Evolutionary conservation across 2,329 filamentous ascomycete species (phyloP), one percentile per base, ranked within the genome.

Genomic region (Alternaria gaisen): DNA sequence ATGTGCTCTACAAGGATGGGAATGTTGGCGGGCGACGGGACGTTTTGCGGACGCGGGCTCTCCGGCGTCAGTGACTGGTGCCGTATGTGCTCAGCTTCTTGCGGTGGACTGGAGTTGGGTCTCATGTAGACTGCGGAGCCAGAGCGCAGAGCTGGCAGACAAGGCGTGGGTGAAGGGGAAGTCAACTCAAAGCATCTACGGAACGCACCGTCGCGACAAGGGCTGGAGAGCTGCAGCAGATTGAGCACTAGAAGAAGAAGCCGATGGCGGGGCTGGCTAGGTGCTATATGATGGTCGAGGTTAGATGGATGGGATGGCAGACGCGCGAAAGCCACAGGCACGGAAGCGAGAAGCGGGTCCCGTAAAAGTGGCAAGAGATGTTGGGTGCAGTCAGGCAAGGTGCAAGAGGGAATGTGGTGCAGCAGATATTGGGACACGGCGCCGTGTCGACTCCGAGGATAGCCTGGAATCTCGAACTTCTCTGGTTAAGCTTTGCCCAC

Each of bases 1-100:
- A 88, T 91, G 80, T 91, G 88, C 75, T 89, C 88, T 74, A 88
- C 85, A 72, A 91, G 65, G 56, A 92, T 86, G 59, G 89, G 88
- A 61, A 91, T 90, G 68, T 87, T 90, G 69, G 87, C 85, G 54
- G 89, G 88, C 77, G 89, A 86, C 67, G 89, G 85, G 67, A 89
- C 82, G 78, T 91, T 88, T 70, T 91, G 79, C 68, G 90, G 90
- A 71, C 89, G 88, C 73, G 90, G 90, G 75, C 88, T 91, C 74
- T 90, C 87, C 66, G 90, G 90, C 74, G 88, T 90, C 73, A 90
- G 80, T 67, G 86, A 86, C 77, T 88, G 85, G 80, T 87, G 87
- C 75, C 85, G 86, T 76, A 88, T 87, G 77, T 89, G 85, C 71
- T 80, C 80, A 73, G 84, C 80, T 77, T 86, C 83, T 85, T 67